These are phyloP conservation scores for Colletotrichum sp. DNA, from an alignment of 2,329 filamentous ascomycete genomes.

Conservation along the genomic window DNA sequence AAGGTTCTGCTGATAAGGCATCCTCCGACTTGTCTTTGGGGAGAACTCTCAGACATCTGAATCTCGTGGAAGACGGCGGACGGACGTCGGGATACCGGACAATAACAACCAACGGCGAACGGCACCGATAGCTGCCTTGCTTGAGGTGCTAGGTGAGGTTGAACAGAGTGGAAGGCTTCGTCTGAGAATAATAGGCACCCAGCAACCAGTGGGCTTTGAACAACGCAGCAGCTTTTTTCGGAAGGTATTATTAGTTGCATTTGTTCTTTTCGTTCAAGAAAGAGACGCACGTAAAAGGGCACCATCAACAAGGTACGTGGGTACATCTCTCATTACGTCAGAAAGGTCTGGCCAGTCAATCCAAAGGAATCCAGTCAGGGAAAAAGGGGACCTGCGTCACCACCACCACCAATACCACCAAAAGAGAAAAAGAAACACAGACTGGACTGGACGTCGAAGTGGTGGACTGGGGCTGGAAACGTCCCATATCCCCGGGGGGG, in stretches of 20 bases:
- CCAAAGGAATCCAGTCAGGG: neutral
- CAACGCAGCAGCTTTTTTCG: neutral
- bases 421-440: neutral
- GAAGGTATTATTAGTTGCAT: neutral
- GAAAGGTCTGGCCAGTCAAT: neutral
- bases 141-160: neutral
- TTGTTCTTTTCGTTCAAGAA: neutral
- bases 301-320: neutral
- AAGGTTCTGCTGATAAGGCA: neutral
- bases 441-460: neutral
- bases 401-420: neutral
- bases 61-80: neutral
- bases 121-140: neutral
- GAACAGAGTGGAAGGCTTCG: neutral
- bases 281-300: neutral
- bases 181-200: neutral
- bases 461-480: constrained; percentile 11
- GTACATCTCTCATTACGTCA: constrained; percentile 11
- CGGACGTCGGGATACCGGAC: neutral
- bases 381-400: constrained; percentile 20
- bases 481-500: neutral
- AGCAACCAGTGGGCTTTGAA: neutral
- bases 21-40: neutral
- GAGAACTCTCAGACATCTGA: neutral
- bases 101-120: neutral